Conservation (phyloP, 768 basidiomycete species). For the Tulasnella sp. region DNA sequence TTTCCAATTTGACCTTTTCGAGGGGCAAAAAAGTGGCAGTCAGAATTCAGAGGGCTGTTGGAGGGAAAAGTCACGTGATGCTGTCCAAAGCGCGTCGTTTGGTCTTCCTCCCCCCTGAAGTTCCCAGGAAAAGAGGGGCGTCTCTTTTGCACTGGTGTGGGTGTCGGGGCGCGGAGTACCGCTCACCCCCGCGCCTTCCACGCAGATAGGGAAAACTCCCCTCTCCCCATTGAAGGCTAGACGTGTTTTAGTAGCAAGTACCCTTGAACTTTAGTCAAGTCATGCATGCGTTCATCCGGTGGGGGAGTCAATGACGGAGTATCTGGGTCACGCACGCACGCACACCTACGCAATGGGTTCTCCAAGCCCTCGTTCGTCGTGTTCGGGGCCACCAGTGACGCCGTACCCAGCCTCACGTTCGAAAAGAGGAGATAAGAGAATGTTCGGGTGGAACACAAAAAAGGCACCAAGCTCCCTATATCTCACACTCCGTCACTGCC, state of each 20-base stretch:
- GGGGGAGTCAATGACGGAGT: constrained; percentile 3
- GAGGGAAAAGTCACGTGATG: background rate
- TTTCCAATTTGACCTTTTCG: background rate
- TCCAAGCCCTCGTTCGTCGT: background rate
- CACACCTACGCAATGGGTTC: background rate
- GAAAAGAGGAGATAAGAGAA: background rate
- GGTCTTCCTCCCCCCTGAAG: background rate
- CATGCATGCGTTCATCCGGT: background rate
- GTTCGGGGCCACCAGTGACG: background rate
- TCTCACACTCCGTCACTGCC: background rate
- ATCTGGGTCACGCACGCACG: background rate
- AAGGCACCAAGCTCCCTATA: background rate
- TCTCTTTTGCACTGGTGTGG: background rate
- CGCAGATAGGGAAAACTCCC: constrained; percentile 1
- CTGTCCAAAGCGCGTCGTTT: background rate
- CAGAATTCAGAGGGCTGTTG: background rate
- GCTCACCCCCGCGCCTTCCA: background rate
- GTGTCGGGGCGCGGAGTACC: background rate
- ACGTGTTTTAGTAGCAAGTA: background rate
- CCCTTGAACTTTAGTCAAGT: background rate
- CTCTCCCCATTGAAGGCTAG: background rate
- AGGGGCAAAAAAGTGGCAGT: background rate
- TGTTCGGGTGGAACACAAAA: background rate
- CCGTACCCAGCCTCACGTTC: background rate
- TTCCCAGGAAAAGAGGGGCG: background rate